Evolutionary conservation across 1,284 basidiomycete species (phyloP), one percentile per base, ranked within the genome.

Genomic region (Cutaneotrichosporon sp.): DNA sequence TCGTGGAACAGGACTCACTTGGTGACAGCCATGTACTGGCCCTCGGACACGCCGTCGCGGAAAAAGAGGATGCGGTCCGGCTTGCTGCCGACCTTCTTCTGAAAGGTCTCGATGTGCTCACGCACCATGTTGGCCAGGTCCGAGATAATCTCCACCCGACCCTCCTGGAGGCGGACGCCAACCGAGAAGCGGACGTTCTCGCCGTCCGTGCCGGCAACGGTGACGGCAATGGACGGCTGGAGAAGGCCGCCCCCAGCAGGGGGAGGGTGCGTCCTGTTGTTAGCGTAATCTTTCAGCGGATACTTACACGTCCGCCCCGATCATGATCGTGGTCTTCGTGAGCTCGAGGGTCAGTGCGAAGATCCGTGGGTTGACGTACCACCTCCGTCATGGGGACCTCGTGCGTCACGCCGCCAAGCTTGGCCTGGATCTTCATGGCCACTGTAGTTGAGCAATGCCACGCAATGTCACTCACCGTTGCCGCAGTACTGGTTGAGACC

Each of bases 1-100:
- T 8, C 9, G 26, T 26, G 7, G 22, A 49, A 49, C 34, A 8
- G 36, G 14, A 71, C 75, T 71, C 55, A 76, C 65, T 81, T 70
- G 11, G 81, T 79, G 59, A 81, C 81, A 13, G 77, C 71, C 16
- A 75, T 71, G 65, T 79, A 83, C 69, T 84, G 82, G 0, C 83
- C 83, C 63, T 84, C 82, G 14, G 77, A 80, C 0, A 84, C 81
- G 58, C 82, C 83, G 65, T 83, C 82, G 56, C 82, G 79, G 76
- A 82, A 82, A 70, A 83, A 77, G 60, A 82, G 66, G 56, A 83
- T 78, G 56, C 73, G 77, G 14, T 73, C 64, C 0, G 82, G 80
- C 0, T 81, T 77, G n/a, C 65, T 65, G 53, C 73, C 76, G 60
- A 70, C 74, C 63, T 77, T 76, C 13, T 61, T 60, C 49, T 73